phyloP scores from a whole-genome alignment of 805 yeast species.

The Zygotorulaspora chibaensis region DNA sequence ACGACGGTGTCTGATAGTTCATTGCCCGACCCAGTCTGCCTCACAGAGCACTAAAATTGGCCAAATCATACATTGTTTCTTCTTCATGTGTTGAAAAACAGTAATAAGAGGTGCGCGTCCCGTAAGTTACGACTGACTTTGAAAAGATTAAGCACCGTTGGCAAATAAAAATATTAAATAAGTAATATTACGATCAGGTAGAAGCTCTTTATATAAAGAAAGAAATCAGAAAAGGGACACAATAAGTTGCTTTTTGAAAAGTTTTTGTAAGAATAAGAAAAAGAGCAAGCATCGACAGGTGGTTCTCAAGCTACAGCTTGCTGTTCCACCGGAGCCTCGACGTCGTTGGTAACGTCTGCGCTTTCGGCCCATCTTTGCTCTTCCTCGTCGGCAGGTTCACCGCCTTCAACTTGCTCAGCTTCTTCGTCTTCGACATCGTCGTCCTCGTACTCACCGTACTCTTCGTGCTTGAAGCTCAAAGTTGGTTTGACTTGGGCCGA shows the following conservation, averaged over 20 bases:
- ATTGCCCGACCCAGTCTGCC: not conserved
- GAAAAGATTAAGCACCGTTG: too few species aligned
- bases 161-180: constrained; percentile 5
- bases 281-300: not conserved
- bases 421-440: constrained; percentile 39
- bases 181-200: constrained; percentile 5
- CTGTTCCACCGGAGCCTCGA: not conserved
- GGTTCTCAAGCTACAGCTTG: not conserved
- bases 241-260: not conserved
- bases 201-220: constrained; percentile 1
- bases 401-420: constrained; percentile 19
- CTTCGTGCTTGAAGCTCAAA: constrained; percentile 58
- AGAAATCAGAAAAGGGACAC: constrained; percentile 2
- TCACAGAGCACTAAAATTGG: too few species aligned
- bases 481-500: constrained; percentile 80
- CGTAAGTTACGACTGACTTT: too few species aligned
- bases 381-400: constrained; percentile 16
- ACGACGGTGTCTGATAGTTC: constrained; percentile 2
- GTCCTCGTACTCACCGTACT: constrained; percentile 51
- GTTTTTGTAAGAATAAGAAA: not conserved
- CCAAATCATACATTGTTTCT: too few species aligned
- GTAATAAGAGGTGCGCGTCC: too few species aligned
- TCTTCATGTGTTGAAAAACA: too few species aligned
- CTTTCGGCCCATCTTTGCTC: constrained; percentile 8
- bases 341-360: constrained; percentile 3